Base-by-base conservation (phyloP, 2,329 filamentous ascomycete species). In the Curvularia spicifera region DNA sequence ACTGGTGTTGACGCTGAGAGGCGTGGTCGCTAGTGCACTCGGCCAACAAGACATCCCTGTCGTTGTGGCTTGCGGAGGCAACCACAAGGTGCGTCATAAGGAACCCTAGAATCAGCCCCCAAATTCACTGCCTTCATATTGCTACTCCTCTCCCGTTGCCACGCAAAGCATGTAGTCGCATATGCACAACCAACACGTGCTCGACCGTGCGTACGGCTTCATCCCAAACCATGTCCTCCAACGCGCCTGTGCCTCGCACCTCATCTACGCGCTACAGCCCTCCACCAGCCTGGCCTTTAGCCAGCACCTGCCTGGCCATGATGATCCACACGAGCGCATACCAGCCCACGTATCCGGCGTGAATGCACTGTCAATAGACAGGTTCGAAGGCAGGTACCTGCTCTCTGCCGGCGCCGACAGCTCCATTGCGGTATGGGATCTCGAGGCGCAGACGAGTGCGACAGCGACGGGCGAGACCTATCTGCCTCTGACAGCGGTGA, bases 371-470 rank as follows among this genome's bases (percentile, higher is more conserved):
- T 87, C 90, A 0, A 84, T 97, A 39, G 93, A 97, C 70, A 86
- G 87, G 49, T 92, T 95, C 70, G 91, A 95, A 62, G 91, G 91
- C 3, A 83, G 87, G 71, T 87, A 91, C 65, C 83, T 97, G 61
- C 78, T 97, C 1, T 96, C 93, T 0, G 94, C 91, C 4, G 93
- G 93, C 29, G 89, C 91, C 4, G 92, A 97, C 72, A 91, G 90
- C 9, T 90, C 90, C 0, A 87, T 97, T 70, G 90, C 88, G 65
- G 79, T 97, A 45, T 97, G 93, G 93, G 89, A 97, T 77, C 84
- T 97, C 6, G 90, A 96, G 12, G 60, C 61, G 44, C 50, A 66
- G 44, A 59, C 61, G 4, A 45, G 45, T 20, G 53, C 40, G 44
- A 62, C 63, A 7, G 61, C 69, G 31, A 65, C 57, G 2, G 65